These are phyloP conservation scores for Melampsora abietis-canadensis DNA, from an alignment of 1,284 basidiomycete species.

Conservation along the genomic window DNA sequence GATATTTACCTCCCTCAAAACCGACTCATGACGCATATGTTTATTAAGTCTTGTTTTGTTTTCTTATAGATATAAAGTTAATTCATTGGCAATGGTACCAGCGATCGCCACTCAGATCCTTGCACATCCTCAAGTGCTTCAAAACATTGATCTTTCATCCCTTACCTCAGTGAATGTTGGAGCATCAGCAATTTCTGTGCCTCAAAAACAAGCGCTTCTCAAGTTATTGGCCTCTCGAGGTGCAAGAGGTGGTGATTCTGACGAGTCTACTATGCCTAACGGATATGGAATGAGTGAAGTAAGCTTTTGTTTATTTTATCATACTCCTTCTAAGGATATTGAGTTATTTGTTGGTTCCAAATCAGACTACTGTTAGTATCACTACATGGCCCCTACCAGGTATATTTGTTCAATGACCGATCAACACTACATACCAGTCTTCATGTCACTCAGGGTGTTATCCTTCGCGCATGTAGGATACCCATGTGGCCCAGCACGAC, in stretches of 20 bases:
- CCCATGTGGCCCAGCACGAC: constrained; percentile 55
- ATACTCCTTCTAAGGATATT: neutral
- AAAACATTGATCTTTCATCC: constrained; percentile 16
- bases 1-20: neutral
- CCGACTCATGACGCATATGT: neutral
- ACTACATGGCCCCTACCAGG: constrained; percentile 21
- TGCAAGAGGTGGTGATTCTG: constrained; percentile 11
- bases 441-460: no score
- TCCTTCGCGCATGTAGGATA: neutral
- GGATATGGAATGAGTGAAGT: constrained; percentile 38
- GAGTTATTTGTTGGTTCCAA: neutral
- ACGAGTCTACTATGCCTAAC: constrained; percentile 11
- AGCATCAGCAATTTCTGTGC: constrained; percentile 1
- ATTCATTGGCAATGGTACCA: constrained; percentile 8
- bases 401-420: neutral
- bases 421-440: neutral
- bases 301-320: neutral
- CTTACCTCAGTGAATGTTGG: constrained; percentile 10
- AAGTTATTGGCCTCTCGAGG: constrained; percentile 3
- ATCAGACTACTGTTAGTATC: constrained; percentile 5
- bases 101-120: constrained; percentile 28
- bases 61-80: constrained; percentile 17
- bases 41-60: neutral
- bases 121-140: constrained; percentile 6
- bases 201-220: constrained; percentile 14